Evolutionary conservation across 176 grass and related monocot genomes (phyloP), one percentile per base, ranked within the genome.

Genomic region (Lolium multiflorum): DNA sequence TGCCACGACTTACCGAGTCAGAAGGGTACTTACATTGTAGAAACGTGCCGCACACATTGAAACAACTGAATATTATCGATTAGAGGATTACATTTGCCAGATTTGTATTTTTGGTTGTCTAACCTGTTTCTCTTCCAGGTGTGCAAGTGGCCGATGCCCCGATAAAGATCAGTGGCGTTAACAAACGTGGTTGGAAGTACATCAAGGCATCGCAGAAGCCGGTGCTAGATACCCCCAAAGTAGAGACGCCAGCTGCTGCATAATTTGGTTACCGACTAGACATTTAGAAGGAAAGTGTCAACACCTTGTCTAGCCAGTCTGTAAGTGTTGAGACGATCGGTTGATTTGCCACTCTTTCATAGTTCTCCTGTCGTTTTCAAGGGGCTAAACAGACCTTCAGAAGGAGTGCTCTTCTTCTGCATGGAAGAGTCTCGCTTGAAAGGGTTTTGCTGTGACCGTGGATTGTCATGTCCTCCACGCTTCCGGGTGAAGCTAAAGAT

Each of bases 131-230:
- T 68, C 78, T 69, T 90, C 5, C 82, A 96, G 91, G 87, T 67
- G 84, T 86, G 5, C 94, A 83, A 86, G 89, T 75, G 1, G 81
- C 88, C 4, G 89, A 90, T 6, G 25, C 76, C 17, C 89, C 91
- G 57, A 89, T 77, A 74, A 96, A 43, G 41, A 5, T 43, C 41
- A 43, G 41, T 7, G 41, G 41, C 4, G 41, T 43, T 43, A 43
- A 43, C 80, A 96, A 93, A 56, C 85, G 87, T 46, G 94, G 91
- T 14, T 96, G 94, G 94, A 93, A 90, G 85, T 93, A 96, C 69
- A 85, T 93, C 80, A 91, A 89, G 74, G 82, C 91, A 54, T 86
- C 89, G 3, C 84, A 89, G 37, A 91, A 89, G 60, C 88, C 82
- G 81, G 28, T 75, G 63, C 76, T 93, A 39, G 78, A 89, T 20